Evolutionary conservation across 257 asterid genomes (phyloP), one percentile per base, ranked within the genome.

Genomic region (Solanum bulbocastanum): DNA sequence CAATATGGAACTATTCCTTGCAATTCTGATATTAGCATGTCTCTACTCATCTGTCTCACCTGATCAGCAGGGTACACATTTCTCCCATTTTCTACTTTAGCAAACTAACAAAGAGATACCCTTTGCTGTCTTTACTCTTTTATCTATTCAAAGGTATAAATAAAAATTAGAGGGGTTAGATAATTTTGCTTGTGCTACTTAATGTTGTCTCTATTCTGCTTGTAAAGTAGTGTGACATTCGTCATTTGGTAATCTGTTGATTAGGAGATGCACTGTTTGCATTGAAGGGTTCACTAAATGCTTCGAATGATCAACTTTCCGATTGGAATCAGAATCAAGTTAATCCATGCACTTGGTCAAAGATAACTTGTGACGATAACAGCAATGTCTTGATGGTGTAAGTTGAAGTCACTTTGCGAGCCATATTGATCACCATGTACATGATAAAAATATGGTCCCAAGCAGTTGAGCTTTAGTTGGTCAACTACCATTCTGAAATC

Each of bases 261-360:
- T 88, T 90, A 96, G 99, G 98, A 81, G 96, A 95, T 84, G 99
- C 98, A 3, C 91, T 97, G 75, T 79, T 16, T 92, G 87, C 95
- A 15, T 91, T 97, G 92, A 95, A 82, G 91, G 83, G 2, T 33
- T 93, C 97, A 30, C 96, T 97, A 40, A 94, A 96, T 62, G 98
- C 94, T 88, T 91, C 98, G 14, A 68, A 30, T 72, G 87, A 60
- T 92, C 98, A 96, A 92, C 98, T 97, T 32, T 30, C 66, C n/a
- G 95, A 95, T 87, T 97, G 99, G 99, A 93, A 94, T 78, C 92
- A 82, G 87, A 90, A 95, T 89, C 98, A 88, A 91, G 99, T 96
- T 76, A 92, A 92, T 88, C 99, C 99, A 3, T 97, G 99, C 92
- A 96, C 98, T 73, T 97, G 98, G 99, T 92, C 98, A 85, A 95